Conservation (phyloP, 257 asterid genomes). For the Leonotis leonurus region DNA sequence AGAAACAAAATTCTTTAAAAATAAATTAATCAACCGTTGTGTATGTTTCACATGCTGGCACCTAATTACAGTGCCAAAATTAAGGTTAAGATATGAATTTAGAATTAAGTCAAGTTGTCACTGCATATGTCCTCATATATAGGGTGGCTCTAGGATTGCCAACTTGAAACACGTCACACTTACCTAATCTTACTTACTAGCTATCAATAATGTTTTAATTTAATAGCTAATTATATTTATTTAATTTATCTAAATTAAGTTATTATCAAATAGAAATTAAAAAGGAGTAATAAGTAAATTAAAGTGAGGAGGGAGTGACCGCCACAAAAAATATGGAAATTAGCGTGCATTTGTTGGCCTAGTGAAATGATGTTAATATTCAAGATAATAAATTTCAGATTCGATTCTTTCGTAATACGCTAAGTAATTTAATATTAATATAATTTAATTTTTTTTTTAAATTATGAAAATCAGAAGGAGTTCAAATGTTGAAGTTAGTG, state of each 20-base stretch:
- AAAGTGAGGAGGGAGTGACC: too few relatives aligned
- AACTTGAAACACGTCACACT: slow-evolving; percentile 11
- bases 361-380: too few relatives aligned
- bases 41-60: slow-evolving; percentile 38
- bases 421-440: too few relatives aligned
- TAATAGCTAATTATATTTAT: too few relatives aligned
- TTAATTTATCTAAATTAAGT: too few relatives aligned
- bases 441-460: too few relatives aligned
- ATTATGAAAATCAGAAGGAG: background rate
- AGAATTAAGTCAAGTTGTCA: slow-evolving; percentile 36
- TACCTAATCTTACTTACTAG: slow-evolving; percentile 4
- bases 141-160: slow-evolving; percentile 24
- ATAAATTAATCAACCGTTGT: slow-evolving; percentile 25
- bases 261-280: too few relatives aligned
- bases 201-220: slow-evolving; percentile 4
- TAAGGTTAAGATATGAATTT: slow-evolving; percentile 17
- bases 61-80: slow-evolving; percentile 17
- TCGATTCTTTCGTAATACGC: too few relatives aligned
- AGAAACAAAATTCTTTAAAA: slow-evolving; percentile 24
- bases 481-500: slow-evolving; percentile 19
- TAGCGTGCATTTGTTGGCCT: too few relatives aligned
- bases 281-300: too few relatives aligned
- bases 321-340: too few relatives aligned
- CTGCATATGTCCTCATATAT: slow-evolving; percentile 23
- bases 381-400: too few relatives aligned